Base-by-base conservation (phyloP, 805 yeast genomes). In the Yamadazyma endophytica region DNA sequence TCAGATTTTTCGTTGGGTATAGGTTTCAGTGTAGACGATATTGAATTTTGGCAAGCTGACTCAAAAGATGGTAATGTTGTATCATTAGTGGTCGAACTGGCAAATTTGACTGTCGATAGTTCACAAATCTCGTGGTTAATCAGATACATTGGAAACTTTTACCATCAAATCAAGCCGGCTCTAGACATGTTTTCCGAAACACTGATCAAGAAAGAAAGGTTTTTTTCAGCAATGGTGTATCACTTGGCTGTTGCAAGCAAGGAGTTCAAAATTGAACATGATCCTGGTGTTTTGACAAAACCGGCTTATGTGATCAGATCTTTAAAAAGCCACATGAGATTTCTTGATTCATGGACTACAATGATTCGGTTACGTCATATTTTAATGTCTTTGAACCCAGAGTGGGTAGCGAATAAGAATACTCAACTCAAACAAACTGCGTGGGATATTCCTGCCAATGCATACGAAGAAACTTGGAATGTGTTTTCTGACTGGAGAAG, bases 241-340 rank as follows among this genome's bases (percentile, higher is more conserved):
- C 43, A 49, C 8, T 44, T 72, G 13, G 52, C 73, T 3, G 45
- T 45, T 9, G 73, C 69, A 2, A 63, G 72, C 6, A 46, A 46
- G 7, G 47, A 51, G 1, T 50, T 53, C 29, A 69, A 70, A 18
- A 73, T 88, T 25, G 77, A 78, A 29, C 84, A 84, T 40, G 97
- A 92, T 47, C 94, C 97, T 0, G 77, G 85, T 5, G 96, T 88
- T 13, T 70, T 90, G 31, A 89, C 97, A 1, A 81, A 87, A 31
- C 96, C 97, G 0, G 82, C 96, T 0, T 79, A 83, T 45, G 76
- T 87, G 18, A 73, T 86, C 28, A 67, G 96, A 32, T 72, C 88
- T 3, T 72, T 80, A 2, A 67, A 70, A 13, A 73, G 78, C 15
- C 97, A 89, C 56, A 77, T 87, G 2, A 65, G 98, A 41, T 75